These are phyloP conservation scores for Schizothecium vesticola DNA, from an alignment of 495 filamentous ascomycete genomes.

Conservation along the genomic window DNA sequence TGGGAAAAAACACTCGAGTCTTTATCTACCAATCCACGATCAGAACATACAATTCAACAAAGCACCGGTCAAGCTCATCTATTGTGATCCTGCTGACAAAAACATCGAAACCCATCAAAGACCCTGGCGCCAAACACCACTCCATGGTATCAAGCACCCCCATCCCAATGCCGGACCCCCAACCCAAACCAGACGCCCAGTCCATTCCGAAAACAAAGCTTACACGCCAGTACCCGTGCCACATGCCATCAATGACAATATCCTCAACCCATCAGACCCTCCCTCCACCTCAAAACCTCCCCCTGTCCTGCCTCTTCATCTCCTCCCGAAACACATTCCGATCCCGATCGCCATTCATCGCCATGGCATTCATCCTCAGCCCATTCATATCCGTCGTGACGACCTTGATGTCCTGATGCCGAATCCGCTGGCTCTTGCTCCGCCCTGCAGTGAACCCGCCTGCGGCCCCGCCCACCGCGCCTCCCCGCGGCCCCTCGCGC, in stretches of 20 bases:
- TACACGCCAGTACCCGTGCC: not conserved
- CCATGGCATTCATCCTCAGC: conserved; percentile 13
- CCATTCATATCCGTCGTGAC: conserved; percentile 12
- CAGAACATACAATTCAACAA: not conserved
- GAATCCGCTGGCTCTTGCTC: conserved; percentile 5
- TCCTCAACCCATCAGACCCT: not conserved
- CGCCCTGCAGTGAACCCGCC: not conserved
- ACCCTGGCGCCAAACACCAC: not conserved
- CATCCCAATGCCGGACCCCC: not conserved
- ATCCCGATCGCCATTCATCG: conserved; percentile 7
- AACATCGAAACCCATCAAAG: not conserved
- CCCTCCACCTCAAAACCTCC: not conserved
- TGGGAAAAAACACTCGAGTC: too few species aligned
- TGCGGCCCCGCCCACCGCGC: not conserved
- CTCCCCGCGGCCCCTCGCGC: not conserved
- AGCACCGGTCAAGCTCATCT: not conserved
- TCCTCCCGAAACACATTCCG: conserved; percentile 16
- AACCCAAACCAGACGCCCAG: not conserved
- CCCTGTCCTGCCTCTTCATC: conserved; percentile 14
- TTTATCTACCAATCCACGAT: not conserved
- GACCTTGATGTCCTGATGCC: conserved; percentile 3
- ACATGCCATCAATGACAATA: not conserved
- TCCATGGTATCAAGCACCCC: not conserved
- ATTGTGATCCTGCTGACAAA: not conserved
- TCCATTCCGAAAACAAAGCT: not conserved